These are phyloP conservation scores for Haematococcus sp. DNA, from an alignment of 139 green algal species.

Conservation along the genomic window DNA sequence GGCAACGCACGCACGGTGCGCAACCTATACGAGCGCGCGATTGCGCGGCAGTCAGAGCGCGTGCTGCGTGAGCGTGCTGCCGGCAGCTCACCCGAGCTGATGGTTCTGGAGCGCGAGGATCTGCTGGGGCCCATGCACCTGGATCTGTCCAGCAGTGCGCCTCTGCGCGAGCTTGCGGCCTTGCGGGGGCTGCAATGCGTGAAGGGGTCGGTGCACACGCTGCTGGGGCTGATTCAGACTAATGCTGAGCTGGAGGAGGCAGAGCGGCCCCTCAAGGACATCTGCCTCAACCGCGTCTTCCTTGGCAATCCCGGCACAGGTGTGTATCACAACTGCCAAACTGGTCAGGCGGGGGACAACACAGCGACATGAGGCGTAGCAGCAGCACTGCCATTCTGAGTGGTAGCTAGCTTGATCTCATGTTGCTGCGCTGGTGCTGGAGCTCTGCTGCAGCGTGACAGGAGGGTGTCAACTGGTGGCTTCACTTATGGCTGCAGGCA, in stretches of 20 bases:
- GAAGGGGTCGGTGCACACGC: conserved; percentile 35
- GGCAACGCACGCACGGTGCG: conserved; percentile 52
- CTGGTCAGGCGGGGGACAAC: background rate
- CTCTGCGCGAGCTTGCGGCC: conserved; percentile 31
- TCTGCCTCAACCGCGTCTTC: conserved; percentile 52
- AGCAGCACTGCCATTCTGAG: too few species aligned
- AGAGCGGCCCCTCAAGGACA: conserved; percentile 33
- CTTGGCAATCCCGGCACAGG: conserved; percentile 55
- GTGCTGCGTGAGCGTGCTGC: conserved; percentile 12
- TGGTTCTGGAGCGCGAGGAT: conserved; percentile 42
- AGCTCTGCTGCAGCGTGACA: too few species aligned
- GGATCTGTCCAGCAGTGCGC: conserved; percentile 20
- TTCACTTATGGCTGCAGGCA: conserved; percentile 32
- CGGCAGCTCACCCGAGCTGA: conserved; percentile 12
- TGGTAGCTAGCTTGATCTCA: too few species aligned
- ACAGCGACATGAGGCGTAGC: too few species aligned
- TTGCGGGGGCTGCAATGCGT: conserved; percentile 35
- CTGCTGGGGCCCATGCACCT: conserved; percentile 42
- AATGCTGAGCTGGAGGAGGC: conserved; percentile 47
- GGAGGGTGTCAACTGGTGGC: too few species aligned
- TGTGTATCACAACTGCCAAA: conserved; percentile 6
- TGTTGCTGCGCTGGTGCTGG: too few species aligned
- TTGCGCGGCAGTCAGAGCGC: conserved; percentile 30
- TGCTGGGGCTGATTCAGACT: conserved; percentile 38
- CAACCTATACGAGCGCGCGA: conserved; percentile 37